Conservation (phyloP, 179 eudicot genomes). For the Amaranthus tricolor region DNA sequence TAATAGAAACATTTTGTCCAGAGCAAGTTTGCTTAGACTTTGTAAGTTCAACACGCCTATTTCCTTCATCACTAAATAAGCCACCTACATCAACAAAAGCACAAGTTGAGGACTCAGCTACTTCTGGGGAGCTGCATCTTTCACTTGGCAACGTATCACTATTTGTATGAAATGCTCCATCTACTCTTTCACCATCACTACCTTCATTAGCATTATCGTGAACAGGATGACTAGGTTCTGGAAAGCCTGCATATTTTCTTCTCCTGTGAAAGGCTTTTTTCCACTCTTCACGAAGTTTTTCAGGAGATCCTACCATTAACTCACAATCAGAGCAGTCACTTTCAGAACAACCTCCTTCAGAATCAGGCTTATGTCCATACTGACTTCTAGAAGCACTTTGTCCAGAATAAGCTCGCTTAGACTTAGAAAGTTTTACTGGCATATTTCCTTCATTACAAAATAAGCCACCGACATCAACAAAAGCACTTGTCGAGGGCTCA, state of each 20-base stretch:
- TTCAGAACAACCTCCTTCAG: slow-evolving; percentile 44
- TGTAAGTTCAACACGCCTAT: no score
- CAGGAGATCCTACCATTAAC: slow-evolving; percentile 62
- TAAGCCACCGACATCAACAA: slow-evolving; percentile 31
- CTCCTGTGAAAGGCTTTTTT: slow-evolving; percentile 56
- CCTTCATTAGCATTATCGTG: slow-evolving; percentile 41
- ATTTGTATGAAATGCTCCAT: no score
- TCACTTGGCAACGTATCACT: no score
- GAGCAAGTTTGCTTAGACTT: slow-evolving; percentile 39
- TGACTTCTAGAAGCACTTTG: slow-evolving; percentile 38
- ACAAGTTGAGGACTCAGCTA: no score
- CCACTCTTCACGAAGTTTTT: slow-evolving; percentile 57
- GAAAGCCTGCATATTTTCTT: slow-evolving; percentile 32
- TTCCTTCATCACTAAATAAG: no score
- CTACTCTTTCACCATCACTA: no score
- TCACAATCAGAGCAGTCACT: slow-evolving; percentile 66
- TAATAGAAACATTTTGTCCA: slow-evolving; percentile 35
- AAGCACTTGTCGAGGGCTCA: slow-evolving; percentile 18
- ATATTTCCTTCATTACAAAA: slow-evolving; percentile 30
- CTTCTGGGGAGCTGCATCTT: no score
- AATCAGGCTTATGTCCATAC: slow-evolving; percentile 51
- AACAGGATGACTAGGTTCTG: slow-evolving; percentile 38
- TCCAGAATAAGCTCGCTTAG: slow-evolving; percentile 70
- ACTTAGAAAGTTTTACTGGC: slow-evolving; percentile 63
- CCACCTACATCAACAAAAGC: no score